Base-by-base conservation (phyloP, 805 yeast genomes). In the Metschnikowia santaceciliae region DNA sequence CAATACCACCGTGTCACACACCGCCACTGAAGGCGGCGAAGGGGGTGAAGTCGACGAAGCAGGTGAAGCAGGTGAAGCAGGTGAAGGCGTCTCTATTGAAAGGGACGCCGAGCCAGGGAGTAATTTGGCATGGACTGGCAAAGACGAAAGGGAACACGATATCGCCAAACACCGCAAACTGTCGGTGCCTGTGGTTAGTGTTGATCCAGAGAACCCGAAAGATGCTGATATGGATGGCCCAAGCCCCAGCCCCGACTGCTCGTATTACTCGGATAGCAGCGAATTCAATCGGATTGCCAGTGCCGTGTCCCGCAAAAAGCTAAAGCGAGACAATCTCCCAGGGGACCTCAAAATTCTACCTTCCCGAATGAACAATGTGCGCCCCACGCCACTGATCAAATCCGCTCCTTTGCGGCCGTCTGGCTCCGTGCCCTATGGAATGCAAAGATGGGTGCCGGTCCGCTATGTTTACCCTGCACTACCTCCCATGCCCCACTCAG, bases 381-480 rank as follows among this genome's bases (percentile, higher is more conserved):
- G 47, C 20, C 15, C 43, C n/a, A 49, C 56, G 1, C 58, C 58
- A 5, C 32, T 36, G 46, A 55, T 55, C 45, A 51, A 41, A 5
- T 51, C 55, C 6, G 58, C 58, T n/a, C 58, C 58, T 15, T 53
- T 55, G 50, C 52, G 58, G 17, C 44, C 42, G n/a, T 46, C 49
- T 17, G 20, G 48, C 13, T 8, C 47, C 14, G 32, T 26, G 14
- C 47, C 47, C 15, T 34, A 35, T 17, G 47, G 47, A 15, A 34
- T 44, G 40, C 48, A 34, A 38, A 37, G 57, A 11, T 50, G 57
- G 34, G 50, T 45, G 15, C 57, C 55, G 6, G 54, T 52, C n/a
- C 53, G 58, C 23, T 51, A 48, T 35, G 41, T 51, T 3, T 54
- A 51, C 42, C 55, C 55, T n/a, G 15, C 48, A 4, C 47, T 48